These are phyloP conservation scores for Colletotrichum sublineola DNA, from an alignment of 2,329 filamentous ascomycete genomes.

Conservation along the genomic window DNA sequence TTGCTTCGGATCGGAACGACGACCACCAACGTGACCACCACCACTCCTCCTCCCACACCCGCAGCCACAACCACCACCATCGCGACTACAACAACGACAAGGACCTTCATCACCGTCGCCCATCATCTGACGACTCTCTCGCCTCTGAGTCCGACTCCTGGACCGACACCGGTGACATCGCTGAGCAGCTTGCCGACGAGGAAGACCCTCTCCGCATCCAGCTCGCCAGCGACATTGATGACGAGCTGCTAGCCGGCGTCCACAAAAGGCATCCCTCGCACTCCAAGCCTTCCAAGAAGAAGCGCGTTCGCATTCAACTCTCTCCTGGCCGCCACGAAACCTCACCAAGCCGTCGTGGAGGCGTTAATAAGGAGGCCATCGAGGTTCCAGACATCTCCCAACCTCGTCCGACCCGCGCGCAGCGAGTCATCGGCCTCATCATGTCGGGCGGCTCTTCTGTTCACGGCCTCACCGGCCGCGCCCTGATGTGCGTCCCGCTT, in stretches of 20 bases:
- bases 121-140: conserved; percentile 62
- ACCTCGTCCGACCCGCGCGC: conserved; percentile 72
- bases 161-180: conserved; percentile 95
- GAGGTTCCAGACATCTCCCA: conserved; percentile 78
- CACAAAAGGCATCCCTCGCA: conserved; percentile 60
- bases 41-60: conserved; percentile 12
- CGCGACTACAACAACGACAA: conserved; percentile 54
- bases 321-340: conserved; percentile 55
- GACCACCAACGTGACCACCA: conserved; percentile 58
- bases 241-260: conserved; percentile 67
- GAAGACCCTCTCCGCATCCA: conserved; percentile 84
- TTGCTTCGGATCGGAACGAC: conserved; percentile 53
- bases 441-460: conserved; percentile 88
- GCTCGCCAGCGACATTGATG: conserved; percentile 75
- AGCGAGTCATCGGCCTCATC: conserved; percentile 82
- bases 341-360: conserved; percentile 56
- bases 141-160: conserved; percentile 78
- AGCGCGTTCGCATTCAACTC: conserved; percentile 78
- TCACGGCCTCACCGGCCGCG: conserved; percentile 95
- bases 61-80: conserved; percentile 59
- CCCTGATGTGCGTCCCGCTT: conserved; percentile 78
- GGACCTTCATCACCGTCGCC: conserved; percentile 62
- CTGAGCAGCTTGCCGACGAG: conserved; percentile 88
- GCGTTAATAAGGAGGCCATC: conserved; percentile 81
- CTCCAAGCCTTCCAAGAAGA: conserved; percentile 59